Evolutionary conservation across 1,139 yeast genomes (phyloP), one percentile per base, ranked within the genome.

Genomic region (Taphrina deformans): DNA sequence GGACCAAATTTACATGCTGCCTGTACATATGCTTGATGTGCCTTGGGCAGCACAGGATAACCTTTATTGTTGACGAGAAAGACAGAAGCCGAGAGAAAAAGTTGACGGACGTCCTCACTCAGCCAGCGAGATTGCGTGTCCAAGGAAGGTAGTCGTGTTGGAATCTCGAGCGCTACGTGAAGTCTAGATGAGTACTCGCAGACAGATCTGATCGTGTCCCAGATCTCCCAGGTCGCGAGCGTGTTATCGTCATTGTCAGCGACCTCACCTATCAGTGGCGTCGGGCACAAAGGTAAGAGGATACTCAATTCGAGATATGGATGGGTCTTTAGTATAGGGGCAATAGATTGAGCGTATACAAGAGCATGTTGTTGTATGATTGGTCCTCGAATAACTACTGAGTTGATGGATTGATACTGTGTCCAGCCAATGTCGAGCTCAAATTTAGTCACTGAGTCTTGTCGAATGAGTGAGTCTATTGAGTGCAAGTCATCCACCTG

Each of bases 191-290:
- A 79, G 69, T 84, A 84, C 63, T 80, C 79, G 70, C 86, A 83
- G 45, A 80, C 76, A 6, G 79, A 77, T 27, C 89, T 75, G 10
- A 86, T 80, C 0, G 87, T 79, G 70, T 85, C 83, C 90, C 90
- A 86, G 70, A 84, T 79, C 66, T 85, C 88, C 90, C 90, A 86
- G 1, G 87, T 83, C 2, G 85, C 82, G 44, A 85, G 72, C 87
- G 16, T 79, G 73, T 16, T 81, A 80, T 33, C 63, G 3, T 50
- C 56, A 4, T 31, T 3, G 9, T 59, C 63, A 7, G 21, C 21
- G 16, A 18, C 44, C 10, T 59, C 50, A 24, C 46, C 63, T 12
- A 50, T 48, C 26, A 41, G 56, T 2, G 55, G 56, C 14, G 31
- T 40, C 7, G 63, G 56, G 26, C 56, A 59, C 14, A 59, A 29